A percentile compares a stretch with the other conserved stretches of the same genome.
Evolutionary conservation across 345 rosid genomes (phyloP).

Genomic region (Anacardium occidentale): DNA sequence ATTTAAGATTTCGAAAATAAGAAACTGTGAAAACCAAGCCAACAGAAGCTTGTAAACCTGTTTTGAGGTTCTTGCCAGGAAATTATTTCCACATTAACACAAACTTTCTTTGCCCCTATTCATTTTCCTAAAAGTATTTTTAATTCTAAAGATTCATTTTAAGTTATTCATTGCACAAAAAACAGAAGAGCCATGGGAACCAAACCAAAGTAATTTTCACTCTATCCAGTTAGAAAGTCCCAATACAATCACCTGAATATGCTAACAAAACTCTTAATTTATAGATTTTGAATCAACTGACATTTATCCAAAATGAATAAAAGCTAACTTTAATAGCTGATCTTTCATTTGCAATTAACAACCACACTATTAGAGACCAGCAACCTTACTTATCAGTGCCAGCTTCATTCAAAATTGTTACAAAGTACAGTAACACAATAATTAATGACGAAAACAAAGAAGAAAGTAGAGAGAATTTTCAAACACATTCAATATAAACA

Average conservation of each 20-base stretch:
- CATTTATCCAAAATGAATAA: not conserved
- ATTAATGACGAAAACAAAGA: not conserved
- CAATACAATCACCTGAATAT: not conserved
- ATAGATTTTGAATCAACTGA: not conserved
- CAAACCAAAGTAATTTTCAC: not conserved
- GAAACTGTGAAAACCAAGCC: not conserved
- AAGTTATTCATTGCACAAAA: not conserved
- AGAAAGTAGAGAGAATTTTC: not conserved
- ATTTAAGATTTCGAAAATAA: not conserved
- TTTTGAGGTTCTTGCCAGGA: not conserved
- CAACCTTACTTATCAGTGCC: conserved; percentile 1
- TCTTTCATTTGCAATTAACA: not conserved
- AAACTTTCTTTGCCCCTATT: no score
- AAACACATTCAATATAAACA: not conserved
- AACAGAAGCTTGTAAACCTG: not conserved
- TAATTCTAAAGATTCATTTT: not conserved
- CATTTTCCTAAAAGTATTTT: no score
- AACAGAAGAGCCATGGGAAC: not conserved
- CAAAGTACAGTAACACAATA: conserved; percentile 1
- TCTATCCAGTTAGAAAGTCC: not conserved
- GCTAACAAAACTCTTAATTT: not conserved
- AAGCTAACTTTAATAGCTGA: not conserved
- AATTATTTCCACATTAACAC: not conserved
- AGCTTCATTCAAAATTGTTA: not conserved
- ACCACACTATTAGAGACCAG: not conserved